A percentile compares a stretch with the other conserved stretches of the same genome.
Conservation (phyloP, 1,284 basidiomycete species). For the Malassezia globosa region DNA sequence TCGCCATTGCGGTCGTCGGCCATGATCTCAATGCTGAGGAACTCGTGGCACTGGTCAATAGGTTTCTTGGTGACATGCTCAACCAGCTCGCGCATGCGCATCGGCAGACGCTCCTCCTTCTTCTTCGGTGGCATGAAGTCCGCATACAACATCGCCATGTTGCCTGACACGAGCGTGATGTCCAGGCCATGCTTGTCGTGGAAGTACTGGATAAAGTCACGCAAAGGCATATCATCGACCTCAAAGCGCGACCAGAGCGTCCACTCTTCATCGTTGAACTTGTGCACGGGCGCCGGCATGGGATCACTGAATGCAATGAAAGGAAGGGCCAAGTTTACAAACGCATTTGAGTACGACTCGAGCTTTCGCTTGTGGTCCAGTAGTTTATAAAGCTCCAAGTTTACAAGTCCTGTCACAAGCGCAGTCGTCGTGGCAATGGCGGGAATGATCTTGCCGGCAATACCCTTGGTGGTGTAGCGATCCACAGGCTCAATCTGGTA, state of each 20-base stretch:
- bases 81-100: conserved; percentile 71
- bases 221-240: conserved; percentile 78
- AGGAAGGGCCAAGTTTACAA: conserved; percentile 91
- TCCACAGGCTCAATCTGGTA: conserved; percentile 83
- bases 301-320: conserved; percentile 99
- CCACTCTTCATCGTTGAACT: conserved; percentile 64
- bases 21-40: conserved; percentile 88
- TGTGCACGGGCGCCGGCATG: conserved; percentile 59
- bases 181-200: conserved; percentile 72
- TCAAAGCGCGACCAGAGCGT: conserved; percentile 92
- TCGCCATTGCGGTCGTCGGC: conserved; percentile 78
- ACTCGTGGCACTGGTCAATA: conserved; percentile 52
- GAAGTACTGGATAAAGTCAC: conserved; percentile 78
- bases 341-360: conserved; percentile 88
- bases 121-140: conserved; percentile 40
- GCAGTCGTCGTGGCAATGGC: conserved; percentile 98
- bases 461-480: conserved; percentile 90
- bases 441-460: conserved; percentile 98
- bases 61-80: conserved; percentile 63
- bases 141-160: conserved; percentile 96
- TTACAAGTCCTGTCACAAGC: conserved; percentile 85
- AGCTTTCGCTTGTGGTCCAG: conserved; percentile 87
- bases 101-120: conserved; percentile 39
- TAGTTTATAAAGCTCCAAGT: conserved; percentile 86
- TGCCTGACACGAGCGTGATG: conserved; percentile 88